These are phyloP conservation scores for Metschnikowia chrysomelidarum DNA, from an alignment of 805 yeast species.

Conservation along the genomic window DNA sequence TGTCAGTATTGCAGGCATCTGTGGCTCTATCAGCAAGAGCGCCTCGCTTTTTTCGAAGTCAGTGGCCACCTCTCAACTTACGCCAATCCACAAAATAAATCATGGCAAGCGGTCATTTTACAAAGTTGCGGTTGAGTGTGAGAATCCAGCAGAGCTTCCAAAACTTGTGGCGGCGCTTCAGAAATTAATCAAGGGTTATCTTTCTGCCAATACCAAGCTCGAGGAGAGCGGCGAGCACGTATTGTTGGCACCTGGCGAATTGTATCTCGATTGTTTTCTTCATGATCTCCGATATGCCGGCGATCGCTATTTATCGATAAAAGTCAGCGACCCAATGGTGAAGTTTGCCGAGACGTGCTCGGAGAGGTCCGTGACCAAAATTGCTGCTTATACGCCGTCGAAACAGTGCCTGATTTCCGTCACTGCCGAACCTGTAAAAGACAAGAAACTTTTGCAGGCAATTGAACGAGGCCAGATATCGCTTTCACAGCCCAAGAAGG, in stretches of 20 bases:
- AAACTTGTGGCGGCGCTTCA: conserved; percentile 68
- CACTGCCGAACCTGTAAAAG: conserved; percentile 71
- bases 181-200: conserved; percentile 58
- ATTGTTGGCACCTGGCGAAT: conserved; percentile 79
- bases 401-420: conserved; percentile 59
- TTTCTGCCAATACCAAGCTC: conserved; percentile 64
- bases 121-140: conserved; percentile 82
- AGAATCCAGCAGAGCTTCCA: conserved; percentile 74
- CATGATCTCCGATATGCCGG: conserved; percentile 70
- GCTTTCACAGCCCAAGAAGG: conserved; percentile 34
- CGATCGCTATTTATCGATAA: conserved; percentile 61
- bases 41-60: conserved; percentile 51
- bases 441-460: conserved; percentile 47
- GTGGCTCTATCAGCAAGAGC: conserved; percentile 51
- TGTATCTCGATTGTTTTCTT: conserved; percentile 79
- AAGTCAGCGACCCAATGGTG: conserved; percentile 81
- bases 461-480: conserved; percentile 50
- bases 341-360: conserved; percentile 74
- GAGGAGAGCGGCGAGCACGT: conserved; percentile 90
- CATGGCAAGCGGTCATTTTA: conserved; percentile 57
- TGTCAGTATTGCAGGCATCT: conserved; percentile 66
- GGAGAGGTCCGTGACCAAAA: conserved; percentile 63
- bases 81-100: conserved; percentile 39
- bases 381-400: conserved; percentile 57
- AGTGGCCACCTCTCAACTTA: conserved; percentile 16